Percentiles rank a stretch among this genome's conserved stretches.
phyloP scores from a whole-genome alignment of 2,329 filamentous ascomycete species.

The Aspergillus hiratsukae region DNA sequence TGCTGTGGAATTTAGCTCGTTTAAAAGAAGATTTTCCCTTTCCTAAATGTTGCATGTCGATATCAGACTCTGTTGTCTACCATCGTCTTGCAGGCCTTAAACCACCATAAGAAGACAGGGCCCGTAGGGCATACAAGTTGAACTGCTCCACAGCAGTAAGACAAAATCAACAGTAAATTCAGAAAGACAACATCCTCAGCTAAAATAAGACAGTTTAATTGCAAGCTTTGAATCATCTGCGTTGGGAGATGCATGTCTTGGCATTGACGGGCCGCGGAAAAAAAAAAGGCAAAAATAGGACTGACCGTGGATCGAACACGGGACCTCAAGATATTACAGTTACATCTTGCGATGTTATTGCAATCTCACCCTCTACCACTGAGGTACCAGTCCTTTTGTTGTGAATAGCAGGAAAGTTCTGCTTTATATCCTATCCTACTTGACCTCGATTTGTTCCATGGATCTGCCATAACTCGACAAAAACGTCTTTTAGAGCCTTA shows the following conservation, averaged over 20 bases:
- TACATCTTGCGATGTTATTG: not conserved
- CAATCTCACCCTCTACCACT: not conserved
- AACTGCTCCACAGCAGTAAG: too few species aligned
- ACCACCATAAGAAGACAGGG: too few species aligned
- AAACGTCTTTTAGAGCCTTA: not conserved
- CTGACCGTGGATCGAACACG: not conserved
- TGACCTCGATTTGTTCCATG: rapidly evolving
- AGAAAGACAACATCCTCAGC: too few species aligned
- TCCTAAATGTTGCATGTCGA: too few species aligned
- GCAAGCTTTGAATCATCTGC: too few species aligned
- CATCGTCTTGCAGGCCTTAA: too few species aligned
- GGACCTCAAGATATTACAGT: not conserved
- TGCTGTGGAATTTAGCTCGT: too few species aligned
- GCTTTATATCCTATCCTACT: not conserved
- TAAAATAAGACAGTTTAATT: too few species aligned
- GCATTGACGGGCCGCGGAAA: not conserved
- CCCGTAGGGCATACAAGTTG: too few species aligned
- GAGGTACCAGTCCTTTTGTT: not conserved
- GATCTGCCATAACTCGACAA: not conserved
- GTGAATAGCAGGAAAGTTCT: not conserved
- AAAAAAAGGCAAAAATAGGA: not conserved
- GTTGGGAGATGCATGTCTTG: not conserved
- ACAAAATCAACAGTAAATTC: too few species aligned
- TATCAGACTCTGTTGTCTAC: too few species aligned
- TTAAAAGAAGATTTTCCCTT: too few species aligned